Percentiles rank a stretch among this genome's conserved stretches.
Conservation (phyloP, 305 asterid genomes). For the Fraxinus platypoda region DNA sequence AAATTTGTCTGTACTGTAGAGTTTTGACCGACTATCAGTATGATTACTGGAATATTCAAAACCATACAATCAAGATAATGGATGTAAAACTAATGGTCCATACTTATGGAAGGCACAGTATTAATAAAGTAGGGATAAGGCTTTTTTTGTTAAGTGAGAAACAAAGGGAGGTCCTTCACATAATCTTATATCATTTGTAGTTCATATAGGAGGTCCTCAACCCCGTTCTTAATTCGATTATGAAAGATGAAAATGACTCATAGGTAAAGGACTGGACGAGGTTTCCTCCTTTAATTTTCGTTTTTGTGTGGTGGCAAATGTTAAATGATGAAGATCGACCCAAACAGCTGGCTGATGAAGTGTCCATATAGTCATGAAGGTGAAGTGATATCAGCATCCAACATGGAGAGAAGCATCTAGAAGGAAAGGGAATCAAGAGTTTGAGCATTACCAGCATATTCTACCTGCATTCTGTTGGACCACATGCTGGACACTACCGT, state of each 20-base stretch:
- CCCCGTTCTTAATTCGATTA: slow-evolving; percentile 17
- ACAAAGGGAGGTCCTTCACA: neutral
- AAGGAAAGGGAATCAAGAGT: too few species aligned
- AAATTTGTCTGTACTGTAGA: neutral
- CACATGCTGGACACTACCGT: too few species aligned
- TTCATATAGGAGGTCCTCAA: too few species aligned
- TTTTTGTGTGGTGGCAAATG: slow-evolving; percentile 3
- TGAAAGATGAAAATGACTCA: slow-evolving; percentile 14
- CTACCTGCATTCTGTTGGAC: too few species aligned
- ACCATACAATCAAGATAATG: slow-evolving; percentile 13
- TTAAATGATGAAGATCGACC: too few species aligned
- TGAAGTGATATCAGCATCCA: too few species aligned
- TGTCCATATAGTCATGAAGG: too few species aligned
- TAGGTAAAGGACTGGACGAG: slow-evolving; percentile 21
- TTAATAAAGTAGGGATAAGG: slow-evolving; percentile 14
- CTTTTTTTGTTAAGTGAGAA: slow-evolving; percentile 16
- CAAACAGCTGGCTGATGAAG: too few species aligned
- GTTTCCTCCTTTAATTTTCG: slow-evolving; percentile 3
- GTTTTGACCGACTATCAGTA: neutral
- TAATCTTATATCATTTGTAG: too few species aligned
- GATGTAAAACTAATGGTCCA: slow-evolving; percentile 26
- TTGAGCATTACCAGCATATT: too few species aligned
- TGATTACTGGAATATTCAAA: slow-evolving; percentile 9
- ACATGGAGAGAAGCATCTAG: too few species aligned
- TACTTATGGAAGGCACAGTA: slow-evolving; percentile 11